These are phyloP conservation scores for Russula virescens DNA, from an alignment of 768 basidiomycete species.

Conservation along the genomic window DNA sequence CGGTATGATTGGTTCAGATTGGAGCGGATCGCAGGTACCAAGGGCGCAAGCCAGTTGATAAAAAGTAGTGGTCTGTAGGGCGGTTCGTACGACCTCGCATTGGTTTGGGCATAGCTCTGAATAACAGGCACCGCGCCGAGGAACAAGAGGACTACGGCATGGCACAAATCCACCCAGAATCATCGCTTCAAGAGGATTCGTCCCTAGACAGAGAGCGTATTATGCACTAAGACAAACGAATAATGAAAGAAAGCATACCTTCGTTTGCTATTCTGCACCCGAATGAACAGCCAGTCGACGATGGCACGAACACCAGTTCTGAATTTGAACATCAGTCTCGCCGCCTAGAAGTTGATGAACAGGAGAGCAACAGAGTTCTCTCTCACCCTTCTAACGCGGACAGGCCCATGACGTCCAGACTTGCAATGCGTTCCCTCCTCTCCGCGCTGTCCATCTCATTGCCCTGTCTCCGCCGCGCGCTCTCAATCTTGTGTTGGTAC, in stretches of 20 bases:
- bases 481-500: constrained; percentile 71
- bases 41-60: constrained; percentile 32
- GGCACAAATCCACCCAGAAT: background rate
- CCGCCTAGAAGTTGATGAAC: too few relatives aligned
- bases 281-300: constrained; percentile 91
- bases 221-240: background rate
- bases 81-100: background rate
- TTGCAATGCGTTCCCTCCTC: constrained; percentile 39
- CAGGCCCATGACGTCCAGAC: constrained; percentile 71
- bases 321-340: background rate
- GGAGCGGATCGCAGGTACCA: constrained; percentile 72
- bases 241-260: constrained; percentile 36
- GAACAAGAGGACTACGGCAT: background rate
- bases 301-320: constrained; percentile 88
- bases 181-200: constrained; percentile 5
- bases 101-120: background rate
- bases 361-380: background rate
- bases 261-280: constrained; percentile 81
- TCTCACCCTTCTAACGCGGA: constrained; percentile 86
- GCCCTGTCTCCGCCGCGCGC: constrained; percentile 48
- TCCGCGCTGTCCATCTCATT: constrained; percentile 30
- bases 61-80: constrained; percentile 2
- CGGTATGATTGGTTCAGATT: constrained; percentile 85
- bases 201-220: constrained; percentile 3
- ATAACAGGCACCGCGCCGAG: background rate